phyloP scores from a whole-genome alignment of 805 yeast genomes.

The Hanseniaspora clermontiae region DNA sequence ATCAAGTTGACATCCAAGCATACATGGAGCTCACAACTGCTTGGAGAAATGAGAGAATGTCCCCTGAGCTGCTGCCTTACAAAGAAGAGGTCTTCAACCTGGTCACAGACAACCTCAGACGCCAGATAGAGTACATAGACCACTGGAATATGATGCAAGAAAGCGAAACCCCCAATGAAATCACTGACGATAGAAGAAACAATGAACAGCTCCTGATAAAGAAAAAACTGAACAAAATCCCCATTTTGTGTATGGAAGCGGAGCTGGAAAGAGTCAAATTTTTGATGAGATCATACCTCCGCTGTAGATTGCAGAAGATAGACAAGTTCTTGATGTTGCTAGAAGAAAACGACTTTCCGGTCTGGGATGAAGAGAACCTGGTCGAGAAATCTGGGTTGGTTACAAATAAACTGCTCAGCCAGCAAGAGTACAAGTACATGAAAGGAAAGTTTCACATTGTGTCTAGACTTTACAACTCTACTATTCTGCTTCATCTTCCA shows the following conservation, averaged over 20 bases:
- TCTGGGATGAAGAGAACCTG: constrained; percentile 26
- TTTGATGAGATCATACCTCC: constrained; percentile 63
- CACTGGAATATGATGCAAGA: constrained; percentile 67
- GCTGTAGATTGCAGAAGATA: constrained; percentile 64
- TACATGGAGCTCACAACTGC: constrained; percentile 36
- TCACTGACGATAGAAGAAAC: constrained; percentile 11
- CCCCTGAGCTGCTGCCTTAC: constrained; percentile 78
- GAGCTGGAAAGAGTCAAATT: constrained; percentile 82
- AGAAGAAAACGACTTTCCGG: constrained; percentile 8
- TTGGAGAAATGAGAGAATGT: constrained; percentile 75
- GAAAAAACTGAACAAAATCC: constrained; percentile 51
- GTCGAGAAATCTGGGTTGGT: constrained; percentile 21
- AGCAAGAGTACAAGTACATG: constrained; percentile 54
- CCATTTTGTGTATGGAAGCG: constrained; percentile 74
- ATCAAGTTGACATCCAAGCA: constrained; percentile 26
- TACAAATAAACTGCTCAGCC: constrained; percentile 33
- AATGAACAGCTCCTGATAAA: constrained; percentile 13
- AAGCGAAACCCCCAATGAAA: constrained; percentile 27
- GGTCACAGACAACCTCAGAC: constrained; percentile 46
- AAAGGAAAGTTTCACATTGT: constrained; percentile 53
- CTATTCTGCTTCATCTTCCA: constrained; percentile 60
- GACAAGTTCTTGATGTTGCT: constrained; percentile 57
- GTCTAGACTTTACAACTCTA: constrained; percentile 49
- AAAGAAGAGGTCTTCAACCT: constrained; percentile 47
- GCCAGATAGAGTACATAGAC: constrained; percentile 65